Evolutionary conservation across 148 eudicot genomes (phyloP).

Genomic region (Dysphania ambrosioides): DNA sequence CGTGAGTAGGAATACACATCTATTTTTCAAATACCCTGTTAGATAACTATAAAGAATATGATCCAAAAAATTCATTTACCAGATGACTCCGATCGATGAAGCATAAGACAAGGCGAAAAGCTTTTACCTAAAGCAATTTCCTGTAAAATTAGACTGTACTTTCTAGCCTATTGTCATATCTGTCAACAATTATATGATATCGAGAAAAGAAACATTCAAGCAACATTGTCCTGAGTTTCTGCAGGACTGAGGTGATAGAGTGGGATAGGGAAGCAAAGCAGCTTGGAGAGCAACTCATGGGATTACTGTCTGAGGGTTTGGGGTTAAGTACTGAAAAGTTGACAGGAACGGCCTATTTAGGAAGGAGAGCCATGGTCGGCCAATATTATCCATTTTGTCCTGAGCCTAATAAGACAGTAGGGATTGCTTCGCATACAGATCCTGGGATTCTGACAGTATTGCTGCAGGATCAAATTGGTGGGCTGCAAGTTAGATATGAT

Average conservation of each 20-base stretch:
- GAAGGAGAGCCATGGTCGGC: slow-evolving; percentile 19
- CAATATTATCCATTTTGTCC: slow-evolving; percentile 48
- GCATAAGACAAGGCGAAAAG: too few relatives aligned
- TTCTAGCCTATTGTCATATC: neutral
- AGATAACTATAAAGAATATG: too few relatives aligned
- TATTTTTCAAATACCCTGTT: too few relatives aligned
- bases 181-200: neutral
- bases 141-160: too few relatives aligned
- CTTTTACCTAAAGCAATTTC: too few relatives aligned
- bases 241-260: slow-evolving; percentile 31
- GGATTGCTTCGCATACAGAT: slow-evolving; percentile 43
- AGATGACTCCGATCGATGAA: too few relatives aligned
- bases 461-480: slow-evolving; percentile 41
- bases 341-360: slow-evolving; percentile 23
- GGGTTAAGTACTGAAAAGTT: slow-evolving; percentile 27
- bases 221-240: neutral
- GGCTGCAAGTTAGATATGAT: slow-evolving; percentile 42
- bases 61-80: too few relatives aligned
- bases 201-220: neutral
- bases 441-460: slow-evolving; percentile 38
- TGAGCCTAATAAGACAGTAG: slow-evolving; percentile 39
- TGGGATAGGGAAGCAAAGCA: slow-evolving; percentile 39
- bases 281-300: slow-evolving; percentile 32
- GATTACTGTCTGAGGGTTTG: slow-evolving; percentile 38
- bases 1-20: too few relatives aligned